Evolutionary conservation across 2,329 filamentous ascomycete genomes (phyloP).

Genomic region (Penicillium nordicum): DNA sequence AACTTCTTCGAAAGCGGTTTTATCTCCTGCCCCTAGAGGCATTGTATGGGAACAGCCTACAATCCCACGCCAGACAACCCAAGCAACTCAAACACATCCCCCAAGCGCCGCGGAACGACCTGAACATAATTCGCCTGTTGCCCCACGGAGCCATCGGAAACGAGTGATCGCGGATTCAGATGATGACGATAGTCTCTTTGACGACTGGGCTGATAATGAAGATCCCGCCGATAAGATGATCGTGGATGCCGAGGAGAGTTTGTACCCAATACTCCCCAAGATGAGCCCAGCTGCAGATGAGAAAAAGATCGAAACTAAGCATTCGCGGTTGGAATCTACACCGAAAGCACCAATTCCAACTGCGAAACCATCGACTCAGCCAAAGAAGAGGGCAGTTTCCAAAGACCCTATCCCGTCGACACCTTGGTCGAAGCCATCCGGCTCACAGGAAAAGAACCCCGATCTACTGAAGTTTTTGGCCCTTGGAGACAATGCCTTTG

Average conservation of each 20-base stretch:
- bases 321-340: background rate
- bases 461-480: slow-evolving; percentile 32
- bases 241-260: slow-evolving; percentile 21
- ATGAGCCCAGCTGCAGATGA: slow-evolving; percentile 13
- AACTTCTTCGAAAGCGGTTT: slow-evolving; percentile 19
- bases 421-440: slow-evolving; percentile 14
- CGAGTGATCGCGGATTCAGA: slow-evolving; percentile 37
- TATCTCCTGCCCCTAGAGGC: background rate
- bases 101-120: slow-evolving; percentile 10
- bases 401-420: slow-evolving; percentile 17
- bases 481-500: slow-evolving; percentile 27
- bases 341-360: slow-evolving; percentile 1
- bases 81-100: slow-evolving; percentile 5
- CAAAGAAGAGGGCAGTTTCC: background rate
- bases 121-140: slow-evolving; percentile 1
- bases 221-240: slow-evolving; percentile 19
- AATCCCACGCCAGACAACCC: slow-evolving; percentile 6
- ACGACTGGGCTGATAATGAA: slow-evolving; percentile 22
- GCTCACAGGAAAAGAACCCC: slow-evolving; percentile 23
- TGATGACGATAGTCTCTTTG: slow-evolving; percentile 28
- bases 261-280: slow-evolving; percentile 33
- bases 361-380: slow-evolving; percentile 16
- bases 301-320: background rate
- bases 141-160: slow-evolving; percentile 9
- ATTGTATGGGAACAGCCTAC: background rate